These are phyloP conservation scores for Acrocalymma vagum DNA, from an alignment of 2,329 filamentous ascomycete species.

Conservation along the genomic window DNA sequence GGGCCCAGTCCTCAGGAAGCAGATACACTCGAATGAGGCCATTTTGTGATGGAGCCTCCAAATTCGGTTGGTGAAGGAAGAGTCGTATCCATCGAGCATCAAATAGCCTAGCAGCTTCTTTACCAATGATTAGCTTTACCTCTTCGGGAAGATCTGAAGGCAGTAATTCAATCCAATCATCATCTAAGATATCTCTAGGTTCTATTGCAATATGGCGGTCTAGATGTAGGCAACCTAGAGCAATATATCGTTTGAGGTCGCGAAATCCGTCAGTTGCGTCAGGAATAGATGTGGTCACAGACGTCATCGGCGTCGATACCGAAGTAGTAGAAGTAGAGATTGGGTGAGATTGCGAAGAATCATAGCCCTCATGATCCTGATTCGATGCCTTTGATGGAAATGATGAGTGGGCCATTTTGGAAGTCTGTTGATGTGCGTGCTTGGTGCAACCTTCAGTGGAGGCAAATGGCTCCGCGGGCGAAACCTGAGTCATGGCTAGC, in stretches of 20 bases:
- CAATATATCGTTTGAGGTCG: constrained; percentile 40
- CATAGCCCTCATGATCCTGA: not conserved
- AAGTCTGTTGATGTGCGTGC: no score
- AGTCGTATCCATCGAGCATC: constrained; percentile 46
- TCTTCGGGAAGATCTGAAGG: constrained; percentile 27
- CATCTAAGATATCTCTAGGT: not conserved
- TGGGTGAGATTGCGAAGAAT: not conserved
- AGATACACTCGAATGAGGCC: constrained; percentile 64
- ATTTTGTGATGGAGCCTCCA: not conserved
- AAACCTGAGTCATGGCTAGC: no score
- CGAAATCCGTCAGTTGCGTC: constrained; percentile 12
- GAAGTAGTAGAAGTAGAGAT: constrained; percentile 7
- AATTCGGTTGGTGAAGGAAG: constrained; percentile 20
- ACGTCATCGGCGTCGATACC: constrained; percentile 18
- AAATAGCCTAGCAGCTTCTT: constrained; percentile 33
- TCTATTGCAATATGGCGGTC: constrained; percentile 7
- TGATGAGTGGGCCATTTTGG: no score
- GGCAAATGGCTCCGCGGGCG: no score
- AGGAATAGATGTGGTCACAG: constrained; percentile 11
- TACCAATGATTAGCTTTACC: constrained; percentile 29
- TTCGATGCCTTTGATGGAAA: no score
- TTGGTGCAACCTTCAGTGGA: no score
- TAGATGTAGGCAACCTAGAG: constrained; percentile 43
- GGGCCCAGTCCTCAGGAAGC: constrained; percentile 71
- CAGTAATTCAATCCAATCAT: constrained; percentile 36